A percentile compares a stretch with the other conserved stretches of the same genome.
phyloP scores from a whole-genome alignment of 768 basidiomycete genomes.

The Trametes maxima region DNA sequence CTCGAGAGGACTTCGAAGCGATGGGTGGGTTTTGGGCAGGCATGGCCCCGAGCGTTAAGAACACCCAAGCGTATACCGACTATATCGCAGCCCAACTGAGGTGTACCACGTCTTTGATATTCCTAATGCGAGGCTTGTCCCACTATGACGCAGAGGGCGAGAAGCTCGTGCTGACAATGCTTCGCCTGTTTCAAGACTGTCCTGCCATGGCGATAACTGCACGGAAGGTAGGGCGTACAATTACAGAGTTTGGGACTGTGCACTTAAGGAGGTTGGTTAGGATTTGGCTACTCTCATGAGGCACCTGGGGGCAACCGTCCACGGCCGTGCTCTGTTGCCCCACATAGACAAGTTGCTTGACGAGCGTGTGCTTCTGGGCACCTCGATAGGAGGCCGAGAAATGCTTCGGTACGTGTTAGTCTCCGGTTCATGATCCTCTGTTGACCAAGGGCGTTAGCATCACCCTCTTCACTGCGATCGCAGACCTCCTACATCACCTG shows the following conservation, averaged over 20 bases:
- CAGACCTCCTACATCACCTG: constrained; percentile 92
- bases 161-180: constrained; percentile 72
- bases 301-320: constrained; percentile 80
- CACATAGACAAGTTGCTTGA: constrained; percentile 90
- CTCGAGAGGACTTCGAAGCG: constrained; percentile 76
- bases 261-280: constrained; percentile 39
- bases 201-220: constrained; percentile 82
- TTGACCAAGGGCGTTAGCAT: constrained; percentile 49
- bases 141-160: constrained; percentile 78
- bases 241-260: background rate
- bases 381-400: constrained; percentile 82
- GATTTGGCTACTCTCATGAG: constrained; percentile 92
- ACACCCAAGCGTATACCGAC: constrained; percentile 74
- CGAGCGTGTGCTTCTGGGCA: constrained; percentile 87
- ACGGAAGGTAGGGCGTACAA: constrained; percentile 60
- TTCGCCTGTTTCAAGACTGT: constrained; percentile 93
- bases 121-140: constrained; percentile 73
- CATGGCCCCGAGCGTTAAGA: constrained; percentile 75
- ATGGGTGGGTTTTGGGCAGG: constrained; percentile 85
- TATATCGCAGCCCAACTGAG: constrained; percentile 90
- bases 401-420: constrained; percentile 61
- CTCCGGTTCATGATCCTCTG: background rate
- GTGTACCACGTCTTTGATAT: constrained; percentile 92
- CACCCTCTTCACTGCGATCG: constrained; percentile 83
- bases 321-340: constrained; percentile 75